These are phyloP conservation scores for Jaltomata sinuosa DNA, from an alignment of 257 asterid species.

Conservation along the genomic window DNA sequence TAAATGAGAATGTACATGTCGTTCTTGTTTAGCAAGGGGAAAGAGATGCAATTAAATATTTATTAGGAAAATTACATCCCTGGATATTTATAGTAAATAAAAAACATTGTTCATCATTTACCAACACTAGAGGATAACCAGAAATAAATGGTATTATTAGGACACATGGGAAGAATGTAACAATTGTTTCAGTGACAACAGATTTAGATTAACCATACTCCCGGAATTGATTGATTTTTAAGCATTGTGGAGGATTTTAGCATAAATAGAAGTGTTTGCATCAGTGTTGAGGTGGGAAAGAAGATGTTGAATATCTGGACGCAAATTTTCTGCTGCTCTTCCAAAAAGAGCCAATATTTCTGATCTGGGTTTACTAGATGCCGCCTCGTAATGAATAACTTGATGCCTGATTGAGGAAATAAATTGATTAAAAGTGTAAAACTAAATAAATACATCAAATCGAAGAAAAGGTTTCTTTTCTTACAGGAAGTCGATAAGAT, in stretches of 20 bases:
- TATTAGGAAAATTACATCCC: no score
- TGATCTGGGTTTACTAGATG: conserved; percentile 75
- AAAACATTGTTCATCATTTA: no score
- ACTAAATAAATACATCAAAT: not conserved
- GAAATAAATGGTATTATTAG: no score
- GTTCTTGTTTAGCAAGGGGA: no score
- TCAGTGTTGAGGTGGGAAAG: conserved; percentile 74
- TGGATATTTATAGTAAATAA: no score
- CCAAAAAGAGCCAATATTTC: conserved; percentile 68
- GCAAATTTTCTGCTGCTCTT: conserved; percentile 74
- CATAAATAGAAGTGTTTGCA: conserved; percentile 60
- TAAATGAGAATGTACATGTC: no score
- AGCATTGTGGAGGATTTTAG: conserved; percentile 41
- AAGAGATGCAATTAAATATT: no score
- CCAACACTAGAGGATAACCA: no score
- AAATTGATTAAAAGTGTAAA: not conserved
- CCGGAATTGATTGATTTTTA: no score
- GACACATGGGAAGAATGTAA: no score
- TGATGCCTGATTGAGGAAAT: conserved; percentile 51
- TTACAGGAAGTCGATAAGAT: conserved; percentile 82
- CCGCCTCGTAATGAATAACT: conserved; percentile 84
- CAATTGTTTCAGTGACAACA: no score
- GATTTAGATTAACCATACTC: no score
- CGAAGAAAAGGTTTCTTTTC: conserved; percentile 19
- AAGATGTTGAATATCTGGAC: conserved; percentile 83